A percentile compares a stretch with the other conserved stretches of the same genome.
phyloP scores from a whole-genome alignment of 2,329 filamentous ascomycete genomes.

The Fusarium euwallaceae region DNA sequence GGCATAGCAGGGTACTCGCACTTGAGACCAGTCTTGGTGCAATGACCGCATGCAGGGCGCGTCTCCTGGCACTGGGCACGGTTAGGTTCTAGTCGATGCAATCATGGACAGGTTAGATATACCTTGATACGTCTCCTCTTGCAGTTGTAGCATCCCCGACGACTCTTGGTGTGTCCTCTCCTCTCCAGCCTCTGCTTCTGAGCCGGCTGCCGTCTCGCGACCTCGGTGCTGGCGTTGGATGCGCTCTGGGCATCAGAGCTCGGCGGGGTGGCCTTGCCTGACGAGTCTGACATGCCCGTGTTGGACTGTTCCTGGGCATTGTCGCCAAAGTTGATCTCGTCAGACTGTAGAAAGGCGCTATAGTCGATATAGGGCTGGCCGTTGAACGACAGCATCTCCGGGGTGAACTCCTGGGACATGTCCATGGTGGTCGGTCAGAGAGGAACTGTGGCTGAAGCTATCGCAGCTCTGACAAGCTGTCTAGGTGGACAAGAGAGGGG shows the following conservation, averaged over 20 bases:
- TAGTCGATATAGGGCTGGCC: conserved; percentile 56
- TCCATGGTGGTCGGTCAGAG: conserved; percentile 45
- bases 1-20: conserved; percentile 72
- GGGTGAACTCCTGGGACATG: conserved; percentile 43
- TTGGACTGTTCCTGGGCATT: conserved; percentile 28
- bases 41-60: conserved; percentile 73
- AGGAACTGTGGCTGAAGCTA: neutral
- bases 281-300: conserved; percentile 46
- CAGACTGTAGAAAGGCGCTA: conserved; percentile 52
- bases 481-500: neutral
- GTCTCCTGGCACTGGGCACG: conserved; percentile 71
- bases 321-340: conserved; percentile 41
- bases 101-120: conserved; percentile 4
- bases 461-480: conserved; percentile 13
- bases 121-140: conserved; percentile 76
- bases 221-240: conserved; percentile 37
- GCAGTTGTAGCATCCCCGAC: conserved; percentile 76
- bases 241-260: conserved; percentile 45
- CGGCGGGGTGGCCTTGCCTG: conserved; percentile 50
- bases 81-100: conserved; percentile 19
- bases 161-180: conserved; percentile 75
- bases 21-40: conserved; percentile 70
- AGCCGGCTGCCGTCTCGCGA: conserved; percentile 27
- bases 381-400: conserved; percentile 48
- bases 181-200: conserved; percentile 61